A percentile compares a stretch with the other conserved stretches of the same genome.
phyloP scores from a whole-genome alignment of 2,329 filamentous ascomycete species.

The Cladosporium sp. region DNA sequence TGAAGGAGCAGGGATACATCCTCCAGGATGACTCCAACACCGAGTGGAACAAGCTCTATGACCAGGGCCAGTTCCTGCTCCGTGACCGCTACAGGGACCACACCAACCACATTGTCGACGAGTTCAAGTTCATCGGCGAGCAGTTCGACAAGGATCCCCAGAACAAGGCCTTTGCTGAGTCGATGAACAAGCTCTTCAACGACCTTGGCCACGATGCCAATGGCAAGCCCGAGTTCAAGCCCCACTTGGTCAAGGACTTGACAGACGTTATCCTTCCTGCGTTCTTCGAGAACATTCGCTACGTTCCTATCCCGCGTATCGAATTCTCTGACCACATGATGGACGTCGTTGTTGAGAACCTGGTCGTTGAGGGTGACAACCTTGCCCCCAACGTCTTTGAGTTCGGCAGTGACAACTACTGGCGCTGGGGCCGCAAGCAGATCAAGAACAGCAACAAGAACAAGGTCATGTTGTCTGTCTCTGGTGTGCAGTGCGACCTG shows the following conservation, averaged over 20 bases:
- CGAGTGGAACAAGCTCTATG: conserved; percentile 81
- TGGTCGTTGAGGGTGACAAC: conserved; percentile 94
- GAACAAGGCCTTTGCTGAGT: conserved; percentile 74
- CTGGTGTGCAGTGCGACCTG: conserved; percentile 89
- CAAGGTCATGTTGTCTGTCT: conserved; percentile 77
- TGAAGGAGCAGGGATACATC: conserved; percentile 88
- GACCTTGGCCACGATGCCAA: conserved; percentile 84
- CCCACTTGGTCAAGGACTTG: conserved; percentile 83
- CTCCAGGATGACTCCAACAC: conserved; percentile 73
- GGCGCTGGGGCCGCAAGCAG: conserved; percentile 90
- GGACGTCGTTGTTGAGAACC: conserved; percentile 88
- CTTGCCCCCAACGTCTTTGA: conserved; percentile 90
- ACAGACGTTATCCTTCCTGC: conserved; percentile 80
- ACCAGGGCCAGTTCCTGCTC: conserved; percentile 79
- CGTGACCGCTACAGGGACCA: conserved; percentile 83
- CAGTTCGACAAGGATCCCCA: conserved; percentile 87
- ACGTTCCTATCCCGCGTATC: conserved; percentile 89
- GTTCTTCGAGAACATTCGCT: conserved; percentile 78
- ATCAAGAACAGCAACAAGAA: conserved; percentile 77
- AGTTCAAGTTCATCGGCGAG: conserved; percentile 81
- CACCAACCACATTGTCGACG: conserved; percentile 80
- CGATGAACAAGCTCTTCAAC: conserved; percentile 78
- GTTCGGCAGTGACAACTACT: conserved; percentile 86
- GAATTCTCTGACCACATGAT: conserved; percentile 82
- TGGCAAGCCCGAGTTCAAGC: conserved; percentile 87